These are phyloP conservation scores for Chamaecrista fasciculata DNA, from an alignment of 306 rosid species.

Conservation along the genomic window DNA sequence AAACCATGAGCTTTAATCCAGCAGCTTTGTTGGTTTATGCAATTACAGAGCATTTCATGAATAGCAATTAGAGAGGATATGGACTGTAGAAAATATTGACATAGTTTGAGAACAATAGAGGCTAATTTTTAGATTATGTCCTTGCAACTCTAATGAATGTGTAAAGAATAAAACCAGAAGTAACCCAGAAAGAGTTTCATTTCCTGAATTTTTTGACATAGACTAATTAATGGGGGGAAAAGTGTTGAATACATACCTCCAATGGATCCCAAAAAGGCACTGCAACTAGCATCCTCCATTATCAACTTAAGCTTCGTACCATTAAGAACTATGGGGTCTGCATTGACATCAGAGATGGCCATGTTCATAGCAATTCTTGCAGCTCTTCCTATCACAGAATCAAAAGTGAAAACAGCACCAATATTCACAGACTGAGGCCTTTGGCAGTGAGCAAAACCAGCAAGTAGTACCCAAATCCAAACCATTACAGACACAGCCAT, in stretches of 20 bases:
- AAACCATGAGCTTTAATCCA: too few relatives aligned
- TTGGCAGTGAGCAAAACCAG: conserved; percentile 42
- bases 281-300: conserved; percentile 54
- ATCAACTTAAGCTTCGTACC: conserved; percentile 57
- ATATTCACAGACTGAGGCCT: conserved; percentile 63
- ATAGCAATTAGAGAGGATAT: too few relatives aligned
- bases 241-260: conserved; percentile 57
- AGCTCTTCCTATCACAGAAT: conserved; percentile 82
- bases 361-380: conserved; percentile 66
- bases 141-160: conserved; percentile 17
- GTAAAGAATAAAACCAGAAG: neutral
- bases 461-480: conserved; percentile 48
- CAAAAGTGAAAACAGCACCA: conserved; percentile 71
- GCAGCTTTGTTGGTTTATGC: too few relatives aligned
- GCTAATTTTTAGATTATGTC: neutral
- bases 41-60: too few relatives aligned
- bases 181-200: conserved; percentile 19
- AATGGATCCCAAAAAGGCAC: conserved; percentile 72
- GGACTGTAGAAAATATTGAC: too few relatives aligned
- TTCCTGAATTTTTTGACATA: conserved; percentile 11
- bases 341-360: conserved; percentile 77
- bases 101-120: too few relatives aligned
- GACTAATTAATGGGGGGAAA: neutral
- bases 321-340: conserved; percentile 57
- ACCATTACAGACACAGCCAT: conserved; percentile 30